Evolutionary conservation across 176 grass and related monocot species (phyloP), one percentile per base, ranked within the genome.

Genomic region (Tuctoria greenei): DNA sequence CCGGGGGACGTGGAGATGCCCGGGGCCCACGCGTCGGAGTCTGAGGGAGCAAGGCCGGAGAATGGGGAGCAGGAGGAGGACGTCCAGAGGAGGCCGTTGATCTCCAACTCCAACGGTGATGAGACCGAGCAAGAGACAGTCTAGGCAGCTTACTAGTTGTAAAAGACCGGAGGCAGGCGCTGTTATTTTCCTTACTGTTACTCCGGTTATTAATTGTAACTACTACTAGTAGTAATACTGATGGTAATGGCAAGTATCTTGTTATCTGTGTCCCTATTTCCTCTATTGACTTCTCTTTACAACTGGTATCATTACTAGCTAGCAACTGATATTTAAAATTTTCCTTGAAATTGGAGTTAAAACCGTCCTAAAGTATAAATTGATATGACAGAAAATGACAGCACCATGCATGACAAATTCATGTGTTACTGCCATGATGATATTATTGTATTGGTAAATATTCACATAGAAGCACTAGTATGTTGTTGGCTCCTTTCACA

Each of bases 11-110:
- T 37, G 25, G 77, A 50, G 54, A 45, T 24, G 6, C 31, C 17
- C 4, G 50, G 23, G 63, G 50, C 17, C 24, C 59, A 37, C 71
- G 0, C 17, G 57, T 28, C 84, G 40, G 47, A 21, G 57, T 47
- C 41, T 42, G 28, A 44, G 73, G 66, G 83, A 61, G 80, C 51
- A 66, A 58, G 72, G 56, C 71, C 77, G 61, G 80, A 82, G 77
- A 80, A 81, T 60, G 85, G 83, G 39, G 60, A 78, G 51, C 84
- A 58, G 63, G 20, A 73, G 10, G 69, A 65, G 65, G 73, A 47
- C 66, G 38, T 36, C 54, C 40, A 79, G 43, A 68, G 4, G 14
- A 68, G n/a, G 82, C 87, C 87, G 34, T 76, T 94, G 89, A 90
- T 95, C 20, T 59, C 87, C 1, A 86, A 74, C 20, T 59, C 87